Conservation (phyloP, 2,329 filamentous ascomycete genomes). For the Sclerotinia subarctica region DNA sequence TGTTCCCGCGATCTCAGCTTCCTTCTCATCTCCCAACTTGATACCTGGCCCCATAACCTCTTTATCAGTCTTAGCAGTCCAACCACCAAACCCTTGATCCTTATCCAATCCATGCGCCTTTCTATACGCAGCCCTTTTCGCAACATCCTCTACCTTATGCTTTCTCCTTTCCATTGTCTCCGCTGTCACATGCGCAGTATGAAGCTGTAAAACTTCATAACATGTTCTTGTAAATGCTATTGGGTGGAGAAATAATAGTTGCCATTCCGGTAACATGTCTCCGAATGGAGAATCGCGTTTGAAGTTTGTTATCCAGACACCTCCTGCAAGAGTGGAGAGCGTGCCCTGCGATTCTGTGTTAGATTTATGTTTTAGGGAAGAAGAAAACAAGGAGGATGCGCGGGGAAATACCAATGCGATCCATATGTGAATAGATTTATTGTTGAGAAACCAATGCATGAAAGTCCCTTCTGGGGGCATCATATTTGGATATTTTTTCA, state of each 20-base stretch:
- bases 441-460: conserved; percentile 81
- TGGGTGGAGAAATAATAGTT: conserved; percentile 67
- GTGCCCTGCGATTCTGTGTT: conserved; percentile 28
- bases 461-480: conserved; percentile 81
- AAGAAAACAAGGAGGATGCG: too few species aligned
- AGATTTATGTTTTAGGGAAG: background rate
- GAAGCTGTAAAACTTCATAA: conserved; percentile 70
- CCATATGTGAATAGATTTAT: conserved; percentile 69
- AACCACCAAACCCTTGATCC: conserved; percentile 52
- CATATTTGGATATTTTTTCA: conserved; percentile 79
- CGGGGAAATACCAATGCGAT: conserved; percentile 70
- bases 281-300: conserved; percentile 73
- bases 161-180: conserved; percentile 69
- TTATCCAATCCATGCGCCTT: conserved; percentile 79
- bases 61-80: conserved; percentile 43
- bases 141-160: conserved; percentile 75
- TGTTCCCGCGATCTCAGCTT: conserved; percentile 10
- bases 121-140: conserved; percentile 81
- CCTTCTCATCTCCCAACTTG: conserved; percentile 27
- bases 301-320: conserved; percentile 77
- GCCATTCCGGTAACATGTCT: conserved; percentile 71
- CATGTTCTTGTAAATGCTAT: conserved; percentile 62
- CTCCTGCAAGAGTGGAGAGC: conserved; percentile 57
- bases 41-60: conserved; percentile 38
- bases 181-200: conserved; percentile 67